phyloP scores from a whole-genome alignment of 768 basidiomycete species.

The Multifurca ochricompacta region DNA sequence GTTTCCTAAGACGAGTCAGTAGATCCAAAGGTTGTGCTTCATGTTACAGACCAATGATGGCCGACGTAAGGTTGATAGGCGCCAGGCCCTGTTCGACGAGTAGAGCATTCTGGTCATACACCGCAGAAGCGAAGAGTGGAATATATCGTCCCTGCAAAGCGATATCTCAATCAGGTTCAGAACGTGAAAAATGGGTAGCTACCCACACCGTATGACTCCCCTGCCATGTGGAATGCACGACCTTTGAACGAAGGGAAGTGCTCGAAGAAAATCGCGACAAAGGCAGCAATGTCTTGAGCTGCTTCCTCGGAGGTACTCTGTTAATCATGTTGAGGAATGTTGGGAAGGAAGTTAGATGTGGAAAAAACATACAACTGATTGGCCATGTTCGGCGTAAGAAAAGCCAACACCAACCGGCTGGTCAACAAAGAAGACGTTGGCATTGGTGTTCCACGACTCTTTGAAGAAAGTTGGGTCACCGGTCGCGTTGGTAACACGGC shows the following conservation, averaged over 20 bases:
- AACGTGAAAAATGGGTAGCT: not conserved
- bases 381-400: slow-evolving; percentile 48
- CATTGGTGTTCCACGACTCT: slow-evolving; percentile 61
- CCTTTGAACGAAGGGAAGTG: slow-evolving; percentile 66
- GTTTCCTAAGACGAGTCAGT: slow-evolving; percentile 30
- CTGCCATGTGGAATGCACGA: slow-evolving; percentile 36
- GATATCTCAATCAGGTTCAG: not conserved
- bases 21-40: not conserved
- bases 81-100: slow-evolving; percentile 38
- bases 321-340: not conserved
- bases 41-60: slow-evolving; percentile 37
- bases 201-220: slow-evolving; percentile 46
- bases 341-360: not conserved
- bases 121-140: slow-evolving; percentile 41
- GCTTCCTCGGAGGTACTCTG: slow-evolving; percentile 61
- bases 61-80: slow-evolving; percentile 42
- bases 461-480: slow-evolving; percentile 43
- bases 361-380: slow-evolving; percentile 39
- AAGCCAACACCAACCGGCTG: slow-evolving; percentile 34
- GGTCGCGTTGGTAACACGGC: slow-evolving; percentile 46
- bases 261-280: slow-evolving; percentile 67
- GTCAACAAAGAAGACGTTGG: slow-evolving; percentile 47
- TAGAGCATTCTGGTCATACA: slow-evolving; percentile 41
- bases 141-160: slow-evolving; percentile 41
- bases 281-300: slow-evolving; percentile 62